phyloP scores from a whole-genome alignment of 352 stramenopile genomes.

The Pythium pyrilobum region DNA sequence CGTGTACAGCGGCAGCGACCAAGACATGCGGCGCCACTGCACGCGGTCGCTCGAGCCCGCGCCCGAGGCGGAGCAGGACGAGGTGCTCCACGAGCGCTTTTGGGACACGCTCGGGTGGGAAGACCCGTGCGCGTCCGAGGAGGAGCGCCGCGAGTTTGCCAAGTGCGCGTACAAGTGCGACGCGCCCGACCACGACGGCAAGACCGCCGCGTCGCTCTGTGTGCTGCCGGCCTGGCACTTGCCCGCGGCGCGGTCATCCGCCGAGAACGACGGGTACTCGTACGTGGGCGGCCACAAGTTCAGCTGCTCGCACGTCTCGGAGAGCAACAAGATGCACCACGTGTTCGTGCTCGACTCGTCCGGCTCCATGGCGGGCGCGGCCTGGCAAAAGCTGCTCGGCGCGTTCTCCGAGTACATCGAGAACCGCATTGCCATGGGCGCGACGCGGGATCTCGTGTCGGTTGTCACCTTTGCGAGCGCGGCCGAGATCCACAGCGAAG shows the following conservation, averaged over 20 bases:
- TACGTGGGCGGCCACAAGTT: constrained; percentile 71
- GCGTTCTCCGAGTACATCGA: constrained; percentile 61
- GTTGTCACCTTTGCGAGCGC: constrained; percentile 57
- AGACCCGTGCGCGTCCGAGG: constrained; percentile 51
- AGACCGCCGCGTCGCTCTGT: constrained; percentile 47
- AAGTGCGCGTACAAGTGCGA: constrained; percentile 75
- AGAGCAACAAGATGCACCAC: constrained; percentile 56
- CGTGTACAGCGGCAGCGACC: neutral
- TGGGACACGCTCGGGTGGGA: constrained; percentile 75
- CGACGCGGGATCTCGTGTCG: constrained; percentile 58
- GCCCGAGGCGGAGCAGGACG: constrained; percentile 49
- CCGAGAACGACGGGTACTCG: constrained; percentile 35
- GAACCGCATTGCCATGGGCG: constrained; percentile 54
- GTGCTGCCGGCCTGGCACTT: constrained; percentile 65
- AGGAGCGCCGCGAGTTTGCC: constrained; percentile 55
- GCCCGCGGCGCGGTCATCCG: constrained; percentile 18
- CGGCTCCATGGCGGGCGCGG: constrained; percentile 58
- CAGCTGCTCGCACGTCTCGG: constrained; percentile 54
- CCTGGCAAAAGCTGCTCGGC: constrained; percentile 52
- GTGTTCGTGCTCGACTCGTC: constrained; percentile 80
- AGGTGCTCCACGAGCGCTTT: constrained; percentile 71
- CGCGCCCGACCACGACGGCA: constrained; percentile 53
- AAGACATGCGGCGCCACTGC: constrained; percentile 52
- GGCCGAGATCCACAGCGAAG: constrained; percentile 45
- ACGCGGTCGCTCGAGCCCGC: constrained; percentile 41